Evolutionary conservation across 352 stramenopile species (phyloP), one percentile per base, ranked within the genome.

Genomic region (Peronospora destructor): DNA sequence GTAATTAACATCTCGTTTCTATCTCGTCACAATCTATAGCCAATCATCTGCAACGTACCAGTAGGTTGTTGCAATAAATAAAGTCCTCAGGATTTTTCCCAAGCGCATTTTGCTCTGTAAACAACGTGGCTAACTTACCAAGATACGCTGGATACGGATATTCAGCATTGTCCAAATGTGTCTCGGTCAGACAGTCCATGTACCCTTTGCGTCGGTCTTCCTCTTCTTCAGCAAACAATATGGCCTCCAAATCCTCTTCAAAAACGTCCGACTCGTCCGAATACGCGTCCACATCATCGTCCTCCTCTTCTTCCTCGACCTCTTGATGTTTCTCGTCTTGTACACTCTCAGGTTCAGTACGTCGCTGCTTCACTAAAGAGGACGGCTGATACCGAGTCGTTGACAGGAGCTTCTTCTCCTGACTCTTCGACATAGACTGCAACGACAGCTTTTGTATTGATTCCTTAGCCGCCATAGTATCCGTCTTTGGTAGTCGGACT

Each of bases 21-120:
- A 4, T 30, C 16, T 39, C 19, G n/a, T 32, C 46, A 13, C 17
- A 34, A 32, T 34, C n/a, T 45, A 7, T 17, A 56, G 11, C 2
- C 10, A 58, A 23, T 19, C 7, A 19, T 9, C n/a, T 30, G 11
- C 28, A 41, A 65, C 55, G 5, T 63, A 88, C 77, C 73, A 83
- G 49, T 14, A 86, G 50, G 53, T 88, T 88, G 65, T 85, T 84
- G 64, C 74, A 82, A 71, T 85, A 79, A 73, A 88, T 69, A 80
- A 70, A 83, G 50, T 79, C 60, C 50, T 84, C 65, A 1, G 71
- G 73, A 34, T 75, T 61, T 47, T 73, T 66, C 16, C 77, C 77
- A 47, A 88, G 85, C 6, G 77, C 73, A 45, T 55, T 76, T 52
- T 84, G 36, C 32, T 81, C 69, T 6, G 71, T 73, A 28, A 88